phyloP scores from a whole-genome alignment of 495 filamentous ascomycete genomes.

The Lentithecium fluviatile region DNA sequence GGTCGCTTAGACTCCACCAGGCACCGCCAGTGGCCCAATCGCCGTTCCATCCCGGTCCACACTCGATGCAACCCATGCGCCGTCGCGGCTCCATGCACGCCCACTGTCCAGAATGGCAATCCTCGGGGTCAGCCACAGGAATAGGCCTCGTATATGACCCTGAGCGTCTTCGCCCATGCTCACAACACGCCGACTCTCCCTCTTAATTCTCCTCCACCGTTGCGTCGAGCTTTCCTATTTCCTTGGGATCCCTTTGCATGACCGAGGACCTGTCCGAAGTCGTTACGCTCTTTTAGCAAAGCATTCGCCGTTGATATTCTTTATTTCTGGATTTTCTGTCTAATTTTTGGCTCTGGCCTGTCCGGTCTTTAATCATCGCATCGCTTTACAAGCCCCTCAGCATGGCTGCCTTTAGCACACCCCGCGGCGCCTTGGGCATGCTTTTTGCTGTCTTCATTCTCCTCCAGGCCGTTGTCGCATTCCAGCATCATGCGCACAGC shows the following conservation, averaged over 20 bases:
- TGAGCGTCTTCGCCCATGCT: slow-evolving; percentile 6
- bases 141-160: slow-evolving; percentile 18
- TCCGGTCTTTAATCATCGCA: slow-evolving; percentile 4
- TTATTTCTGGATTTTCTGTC: background rate
- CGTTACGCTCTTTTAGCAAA: slow-evolving; percentile 24
- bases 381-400: background rate
- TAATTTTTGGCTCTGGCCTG: slow-evolving; percentile 8
- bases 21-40: slow-evolving; percentile 1
- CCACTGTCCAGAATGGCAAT: slow-evolving; percentile 7
- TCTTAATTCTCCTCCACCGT: slow-evolving; percentile 2
- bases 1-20: background rate
- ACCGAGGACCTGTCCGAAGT: slow-evolving; percentile 26
- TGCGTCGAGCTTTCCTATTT: slow-evolving; percentile 18
- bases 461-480: slow-evolving; percentile 17
- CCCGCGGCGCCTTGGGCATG: slow-evolving; percentile 11
- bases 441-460: slow-evolving; percentile 24
- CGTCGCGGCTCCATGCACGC: background rate
- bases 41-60: background rate
- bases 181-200: background rate
- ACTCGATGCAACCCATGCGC: background rate
- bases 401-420: slow-evolving; percentile 29
- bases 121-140: slow-evolving; percentile 6
- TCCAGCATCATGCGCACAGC: slow-evolving; percentile 10
- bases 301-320: slow-evolving; percentile 1
- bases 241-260: slow-evolving; percentile 1